These are phyloP conservation scores for Ammopiptanthus mongolicus DNA, from an alignment of 306 rosid species.

Conservation along the genomic window DNA sequence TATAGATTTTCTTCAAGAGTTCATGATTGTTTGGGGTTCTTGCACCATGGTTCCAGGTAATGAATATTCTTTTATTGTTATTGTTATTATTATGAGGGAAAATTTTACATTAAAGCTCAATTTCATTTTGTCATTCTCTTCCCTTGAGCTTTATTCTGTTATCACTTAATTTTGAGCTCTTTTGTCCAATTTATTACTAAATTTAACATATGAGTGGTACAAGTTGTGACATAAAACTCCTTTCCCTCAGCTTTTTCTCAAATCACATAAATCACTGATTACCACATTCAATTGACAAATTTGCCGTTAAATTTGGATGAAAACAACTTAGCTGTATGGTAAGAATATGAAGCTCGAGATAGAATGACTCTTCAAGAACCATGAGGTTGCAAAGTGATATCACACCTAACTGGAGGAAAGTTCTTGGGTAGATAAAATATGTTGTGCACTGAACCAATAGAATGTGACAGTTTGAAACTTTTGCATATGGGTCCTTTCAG, in stretches of 20 bases:
- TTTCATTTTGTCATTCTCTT: background rate
- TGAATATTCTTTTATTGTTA: slow-evolving; percentile 3
- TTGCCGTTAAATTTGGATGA: background rate
- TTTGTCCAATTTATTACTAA: slow-evolving; percentile 5
- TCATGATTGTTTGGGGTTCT: slow-evolving; percentile 87
- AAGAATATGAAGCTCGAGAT: background rate
- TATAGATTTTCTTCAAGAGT: slow-evolving; percentile 66
- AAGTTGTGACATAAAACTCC: background rate
- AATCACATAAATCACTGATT: slow-evolving; percentile 1
- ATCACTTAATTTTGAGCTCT: background rate
- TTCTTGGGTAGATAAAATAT: background rate
- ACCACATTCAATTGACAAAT: background rate
- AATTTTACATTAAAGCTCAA: background rate
- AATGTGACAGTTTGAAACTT: background rate
- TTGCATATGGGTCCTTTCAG: background rate
- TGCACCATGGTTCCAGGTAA: slow-evolving; percentile 97
- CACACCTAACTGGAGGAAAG: background rate
- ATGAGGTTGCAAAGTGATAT: background rate
- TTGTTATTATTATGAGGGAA: background rate
- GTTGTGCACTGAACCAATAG: background rate
- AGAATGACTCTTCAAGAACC: background rate
- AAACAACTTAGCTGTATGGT: background rate
- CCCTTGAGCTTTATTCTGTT: background rate
- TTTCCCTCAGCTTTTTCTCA: slow-evolving; percentile 5
- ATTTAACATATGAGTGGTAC: background rate